Evolutionary conservation across 176 grass and related monocot species (phyloP).

Genomic region (Poa annua): DNA sequence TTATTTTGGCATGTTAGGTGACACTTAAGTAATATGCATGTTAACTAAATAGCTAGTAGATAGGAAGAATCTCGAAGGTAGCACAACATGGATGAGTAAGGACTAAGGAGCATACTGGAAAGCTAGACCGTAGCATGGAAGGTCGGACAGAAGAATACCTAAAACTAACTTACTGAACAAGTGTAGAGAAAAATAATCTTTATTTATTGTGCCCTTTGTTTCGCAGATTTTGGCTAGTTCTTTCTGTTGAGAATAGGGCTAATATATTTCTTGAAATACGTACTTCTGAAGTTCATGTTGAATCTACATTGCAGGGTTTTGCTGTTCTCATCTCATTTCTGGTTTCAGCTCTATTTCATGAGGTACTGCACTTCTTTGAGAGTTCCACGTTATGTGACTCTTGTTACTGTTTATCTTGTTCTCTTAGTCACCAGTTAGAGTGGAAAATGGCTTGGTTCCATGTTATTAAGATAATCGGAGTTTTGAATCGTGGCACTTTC

Average conservation of each 20-base stretch:
- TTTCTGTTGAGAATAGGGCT: not conserved
- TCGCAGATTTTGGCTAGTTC: not conserved
- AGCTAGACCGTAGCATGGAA: not conserved
- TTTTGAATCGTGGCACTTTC: not conserved
- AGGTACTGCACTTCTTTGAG: conserved; percentile 59
- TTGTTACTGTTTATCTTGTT: not conserved
- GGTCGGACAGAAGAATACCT: conserved; percentile 1
- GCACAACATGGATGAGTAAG: not conserved
- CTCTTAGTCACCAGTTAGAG: not conserved
- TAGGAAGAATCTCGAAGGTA: not conserved
- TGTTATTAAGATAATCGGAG: not conserved
- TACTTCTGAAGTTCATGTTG: conserved; percentile 25
- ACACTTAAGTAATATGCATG: conserved; percentile 19
- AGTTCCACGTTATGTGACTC: not conserved
- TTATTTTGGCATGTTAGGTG: not conserved
- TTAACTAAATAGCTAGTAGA: not conserved
- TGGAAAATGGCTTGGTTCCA: not conserved
- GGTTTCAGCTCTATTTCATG: conserved; percentile 91
- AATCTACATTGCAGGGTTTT: conserved; percentile 70
- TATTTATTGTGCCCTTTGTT: not conserved
- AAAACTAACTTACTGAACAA: not conserved
- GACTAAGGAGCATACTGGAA: not conserved
- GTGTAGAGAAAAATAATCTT: not conserved
- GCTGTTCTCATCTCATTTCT: conserved; percentile 90
- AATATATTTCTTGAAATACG: not conserved